phyloP scores from a whole-genome alignment of 2,329 filamentous ascomycete species.

The Trichoderma harzianum region DNA sequence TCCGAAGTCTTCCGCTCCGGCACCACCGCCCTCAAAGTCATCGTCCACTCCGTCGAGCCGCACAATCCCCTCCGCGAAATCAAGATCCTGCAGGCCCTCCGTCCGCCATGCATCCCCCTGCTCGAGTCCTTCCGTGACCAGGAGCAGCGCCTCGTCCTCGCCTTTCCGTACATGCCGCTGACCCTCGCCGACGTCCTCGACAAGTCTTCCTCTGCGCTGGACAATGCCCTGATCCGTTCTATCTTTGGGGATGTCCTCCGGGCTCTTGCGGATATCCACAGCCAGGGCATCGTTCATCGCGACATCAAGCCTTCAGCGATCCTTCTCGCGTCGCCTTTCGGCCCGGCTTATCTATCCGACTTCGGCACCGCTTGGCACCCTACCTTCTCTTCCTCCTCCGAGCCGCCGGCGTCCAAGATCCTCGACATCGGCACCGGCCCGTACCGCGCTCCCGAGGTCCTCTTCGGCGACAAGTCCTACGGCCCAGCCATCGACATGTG shows the following conservation, averaged over 20 bases:
- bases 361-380: constrained; percentile 90
- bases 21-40: constrained; percentile 75
- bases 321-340: constrained; percentile 62
- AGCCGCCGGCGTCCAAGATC: constrained; percentile 70
- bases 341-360: constrained; percentile 78
- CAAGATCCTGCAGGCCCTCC: constrained; percentile 63
- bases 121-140: constrained; percentile 71
- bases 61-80: constrained; percentile 81
- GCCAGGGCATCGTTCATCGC: constrained; percentile 77
- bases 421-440: constrained; percentile 90
- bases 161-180: constrained; percentile 78
- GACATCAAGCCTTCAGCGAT: constrained; percentile 94
- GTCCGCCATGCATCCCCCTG: constrained; percentile 60
- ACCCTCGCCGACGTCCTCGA: constrained; percentile 68
- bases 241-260: constrained; percentile 66
- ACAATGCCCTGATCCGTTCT: constrained; percentile 29
- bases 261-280: constrained; percentile 70
- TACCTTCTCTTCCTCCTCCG: constrained; percentile 52
- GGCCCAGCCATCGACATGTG: constrained; percentile 77
- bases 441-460: constrained; percentile 84
- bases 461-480: constrained; percentile 81
- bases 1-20: constrained; percentile 76
- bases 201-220: constrained; percentile 25
- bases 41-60: constrained; percentile 69
- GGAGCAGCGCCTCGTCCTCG: constrained; percentile 68